These are phyloP conservation scores for Gaeumannomyces sp. DNA, from an alignment of 2,329 filamentous ascomycete genomes.

Conservation along the genomic window DNA sequence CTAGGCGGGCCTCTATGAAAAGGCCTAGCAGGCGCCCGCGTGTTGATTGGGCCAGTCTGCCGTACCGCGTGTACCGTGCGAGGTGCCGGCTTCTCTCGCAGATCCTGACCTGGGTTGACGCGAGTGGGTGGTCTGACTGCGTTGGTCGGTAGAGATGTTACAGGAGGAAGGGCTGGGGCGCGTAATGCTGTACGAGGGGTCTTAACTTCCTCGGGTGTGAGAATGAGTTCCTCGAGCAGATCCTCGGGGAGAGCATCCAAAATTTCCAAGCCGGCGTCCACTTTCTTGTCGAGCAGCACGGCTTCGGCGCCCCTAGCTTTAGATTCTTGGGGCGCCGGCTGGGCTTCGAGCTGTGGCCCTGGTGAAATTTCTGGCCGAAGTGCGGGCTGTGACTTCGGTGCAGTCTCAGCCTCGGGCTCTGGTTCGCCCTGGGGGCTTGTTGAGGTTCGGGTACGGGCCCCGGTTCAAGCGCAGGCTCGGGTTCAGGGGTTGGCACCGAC, in stretches of 20 bases:
- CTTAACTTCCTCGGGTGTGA: neutral
- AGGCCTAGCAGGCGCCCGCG: neutral
- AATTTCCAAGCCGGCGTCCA: neutral
- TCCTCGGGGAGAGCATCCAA: slow-evolving; percentile 3
- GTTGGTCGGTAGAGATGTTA: neutral
- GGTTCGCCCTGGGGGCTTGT: no score
- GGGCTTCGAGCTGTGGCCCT: no score
- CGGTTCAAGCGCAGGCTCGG: no score
- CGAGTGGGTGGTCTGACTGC: neutral
- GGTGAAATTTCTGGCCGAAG: neutral
- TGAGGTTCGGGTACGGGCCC: no score
- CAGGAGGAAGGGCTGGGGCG: neutral
- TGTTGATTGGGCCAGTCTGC: neutral
- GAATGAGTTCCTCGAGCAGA: slow-evolving; percentile 7
- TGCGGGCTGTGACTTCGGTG: neutral
- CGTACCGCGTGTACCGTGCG: neutral
- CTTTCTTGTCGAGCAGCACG: slow-evolving; percentile 1
- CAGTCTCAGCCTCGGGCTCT: neutral
- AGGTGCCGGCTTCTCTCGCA: neutral
- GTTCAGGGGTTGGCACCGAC: no score
- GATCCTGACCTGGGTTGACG: neutral
- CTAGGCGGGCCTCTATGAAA: neutral
- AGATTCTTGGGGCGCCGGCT: no score
- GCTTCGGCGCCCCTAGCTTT: no score
- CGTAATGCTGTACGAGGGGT: neutral